These are phyloP conservation scores for Podospora pseudocomata DNA, from an alignment of 495 filamentous ascomycete species.

Conservation along the genomic window DNA sequence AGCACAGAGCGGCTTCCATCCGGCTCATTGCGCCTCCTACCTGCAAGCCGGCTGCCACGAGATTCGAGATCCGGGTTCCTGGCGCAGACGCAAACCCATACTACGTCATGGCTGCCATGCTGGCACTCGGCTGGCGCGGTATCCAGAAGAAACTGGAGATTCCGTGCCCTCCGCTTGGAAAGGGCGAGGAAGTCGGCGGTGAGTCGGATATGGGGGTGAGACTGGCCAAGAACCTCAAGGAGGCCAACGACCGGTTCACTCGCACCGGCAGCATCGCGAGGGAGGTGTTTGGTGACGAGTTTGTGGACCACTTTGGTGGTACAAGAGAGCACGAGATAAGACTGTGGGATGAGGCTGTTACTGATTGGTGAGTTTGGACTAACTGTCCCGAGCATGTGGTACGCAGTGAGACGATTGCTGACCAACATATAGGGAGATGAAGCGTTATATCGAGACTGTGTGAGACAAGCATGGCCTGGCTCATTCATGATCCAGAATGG, in stretches of 20 bases:
- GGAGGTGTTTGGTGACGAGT: constrained; percentile 89
- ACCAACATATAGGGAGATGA: constrained; percentile 52
- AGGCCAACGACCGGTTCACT: constrained; percentile 74
- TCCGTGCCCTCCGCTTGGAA: constrained; percentile 73
- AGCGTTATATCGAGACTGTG: constrained; percentile 71
- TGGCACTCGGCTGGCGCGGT: constrained; percentile 83
- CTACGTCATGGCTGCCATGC: constrained; percentile 79
- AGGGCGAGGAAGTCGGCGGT: constrained; percentile 74
- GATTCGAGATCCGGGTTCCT: constrained; percentile 86
- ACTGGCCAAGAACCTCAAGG: constrained; percentile 75
- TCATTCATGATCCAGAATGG: not conserved
- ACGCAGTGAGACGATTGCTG: constrained; percentile 12
- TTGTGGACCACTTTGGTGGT: constrained; percentile 92
- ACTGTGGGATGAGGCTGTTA: constrained; percentile 92
- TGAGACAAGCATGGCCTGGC: constrained; percentile 25
- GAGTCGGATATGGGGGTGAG: constrained; percentile 62
- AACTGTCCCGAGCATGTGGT: not conserved
- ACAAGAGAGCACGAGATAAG: constrained; percentile 88
- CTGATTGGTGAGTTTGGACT: constrained; percentile 67
- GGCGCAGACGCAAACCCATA: constrained; percentile 90
- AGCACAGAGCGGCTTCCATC: constrained; percentile 90
- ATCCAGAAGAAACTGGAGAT: constrained; percentile 87
- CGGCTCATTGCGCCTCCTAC: constrained; percentile 86
- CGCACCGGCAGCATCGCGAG: constrained; percentile 74
- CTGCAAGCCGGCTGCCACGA: constrained; percentile 73